Evolutionary conservation across 352 stramenopile species (phyloP).

Genomic region (Phytophthora palmivora): DNA sequence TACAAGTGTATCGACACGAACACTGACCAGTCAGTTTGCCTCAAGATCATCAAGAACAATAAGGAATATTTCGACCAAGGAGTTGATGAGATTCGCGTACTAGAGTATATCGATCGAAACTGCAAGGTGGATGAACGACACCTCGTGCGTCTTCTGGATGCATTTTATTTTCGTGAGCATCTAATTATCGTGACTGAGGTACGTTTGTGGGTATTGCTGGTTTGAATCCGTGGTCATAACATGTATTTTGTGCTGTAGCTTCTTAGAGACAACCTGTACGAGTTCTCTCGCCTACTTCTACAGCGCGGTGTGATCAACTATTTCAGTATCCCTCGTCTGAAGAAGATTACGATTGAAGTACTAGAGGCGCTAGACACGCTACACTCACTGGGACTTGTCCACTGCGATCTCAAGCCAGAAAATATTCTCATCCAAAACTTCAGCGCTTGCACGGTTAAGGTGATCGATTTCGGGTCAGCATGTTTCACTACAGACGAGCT

Average conservation of each 20-base stretch:
- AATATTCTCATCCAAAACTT: slow-evolving; percentile 94
- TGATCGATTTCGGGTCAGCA: slow-evolving; percentile 99
- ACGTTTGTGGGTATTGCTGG: slow-evolving; percentile 3
- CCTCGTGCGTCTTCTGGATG: slow-evolving; percentile 94
- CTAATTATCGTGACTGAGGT: slow-evolving; percentile 98
- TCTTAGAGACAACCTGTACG: slow-evolving; percentile 98
- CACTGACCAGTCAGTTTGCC: slow-evolving; percentile 89
- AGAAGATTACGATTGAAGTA: slow-evolving; percentile 96
- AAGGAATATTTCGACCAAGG: slow-evolving; percentile 99
- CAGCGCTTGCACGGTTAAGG: slow-evolving; percentile 93
- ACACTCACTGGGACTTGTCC: slow-evolving; percentile 93
- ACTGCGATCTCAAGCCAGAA: slow-evolving; percentile 99
- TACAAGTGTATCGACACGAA: slow-evolving; percentile 78
- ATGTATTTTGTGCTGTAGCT: slow-evolving; percentile 54
- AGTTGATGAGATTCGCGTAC: slow-evolving; percentile 80
- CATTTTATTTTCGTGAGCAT: slow-evolving; percentile 96
- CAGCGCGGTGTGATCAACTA: slow-evolving; percentile 90
- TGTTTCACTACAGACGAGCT: slow-evolving; percentile 96
- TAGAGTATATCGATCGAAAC: slow-evolving; percentile 73
- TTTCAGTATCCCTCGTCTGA: slow-evolving; percentile 94
- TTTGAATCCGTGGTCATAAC: background rate
- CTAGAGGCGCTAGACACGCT: slow-evolving; percentile 91
- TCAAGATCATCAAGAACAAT: slow-evolving; percentile 99
- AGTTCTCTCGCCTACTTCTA: slow-evolving; percentile 93
- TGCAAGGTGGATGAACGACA: slow-evolving; percentile 93